Evolutionary conservation across 1,284 basidiomycete genomes (phyloP), one percentile per base, ranked within the genome.

Genomic region (Leccinum fuscescens): DNA sequence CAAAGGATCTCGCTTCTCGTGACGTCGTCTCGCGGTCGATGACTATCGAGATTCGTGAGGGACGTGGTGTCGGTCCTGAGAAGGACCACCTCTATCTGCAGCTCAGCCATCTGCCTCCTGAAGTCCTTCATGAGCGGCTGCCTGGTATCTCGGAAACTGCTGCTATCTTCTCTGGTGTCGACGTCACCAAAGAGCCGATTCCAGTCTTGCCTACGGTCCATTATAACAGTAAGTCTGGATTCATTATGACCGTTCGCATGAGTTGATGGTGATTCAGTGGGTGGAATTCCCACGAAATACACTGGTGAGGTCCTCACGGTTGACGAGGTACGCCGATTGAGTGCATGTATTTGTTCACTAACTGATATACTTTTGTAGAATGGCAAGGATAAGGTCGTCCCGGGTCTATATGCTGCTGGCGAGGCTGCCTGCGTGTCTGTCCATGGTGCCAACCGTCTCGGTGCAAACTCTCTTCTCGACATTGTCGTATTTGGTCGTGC

Each of bases 131-230:
- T 77, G 96, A 99, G 79, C 90, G 97, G 75, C 84, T 99, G 53
- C 97, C 97, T 65, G 97, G 97, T 86, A 99, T 99, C 75, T 99
- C 97, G 57, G 97, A 99, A 83, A 99, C 97, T 11, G 97, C 97
- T 39, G 92, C 96, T 65, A 99, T 99, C 74, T 99, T 99, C 81
- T 88, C 94, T 72, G 97, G 97, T 78, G 97, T 99, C 66, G 97
- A 99, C 77, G 97, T 99, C 65, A 99, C 97, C 67, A 99, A 99
- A 83, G 96, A 99, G 77, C 97, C 97, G 55, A 98, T 98, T 71
- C 95, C 95, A 58, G 97, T 99, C 42, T 77, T 98, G 65, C 96
- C 95, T 50, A 98, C 95, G 51, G 95, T 96, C 53, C 94, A 97
- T 78, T 96, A 96, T 79, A 96, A 96, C 77, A 93, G 92, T 94